phyloP scores from a whole-genome alignment of 257 asterid species.

The Solanum tarapatanum region DNA sequence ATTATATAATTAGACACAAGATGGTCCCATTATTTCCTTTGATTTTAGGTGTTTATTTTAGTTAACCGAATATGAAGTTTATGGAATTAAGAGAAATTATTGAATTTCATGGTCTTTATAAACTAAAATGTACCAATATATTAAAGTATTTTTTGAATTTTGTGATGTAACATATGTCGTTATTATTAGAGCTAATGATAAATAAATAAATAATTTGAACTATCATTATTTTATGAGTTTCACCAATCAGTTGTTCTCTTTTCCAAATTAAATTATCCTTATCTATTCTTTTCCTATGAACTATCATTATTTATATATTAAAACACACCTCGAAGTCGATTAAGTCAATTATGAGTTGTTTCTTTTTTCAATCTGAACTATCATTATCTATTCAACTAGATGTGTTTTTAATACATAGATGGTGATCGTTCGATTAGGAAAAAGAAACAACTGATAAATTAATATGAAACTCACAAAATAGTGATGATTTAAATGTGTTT shows the following conservation, averaged over 20 bases:
- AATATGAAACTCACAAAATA: fast-evolving
- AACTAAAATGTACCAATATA: too few species aligned
- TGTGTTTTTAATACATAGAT: neutral
- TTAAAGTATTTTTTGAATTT: too few species aligned
- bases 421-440: fast-evolving
- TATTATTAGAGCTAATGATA: neutral
- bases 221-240: too few species aligned
- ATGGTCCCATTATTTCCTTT: neutral
- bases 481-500: fast-evolving
- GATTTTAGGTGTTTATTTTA: neutral
- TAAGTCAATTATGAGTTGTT: neutral
- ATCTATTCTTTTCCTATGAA: neutral
- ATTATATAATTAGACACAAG: neutral
- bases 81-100: neutral
- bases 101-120: too few species aligned
- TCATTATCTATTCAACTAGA: neutral
- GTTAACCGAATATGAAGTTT: too few species aligned
- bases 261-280: too few species aligned
- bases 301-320: fast-evolving
- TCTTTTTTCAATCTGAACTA: neutral
- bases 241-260: too few species aligned
- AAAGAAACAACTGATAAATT: neutral
- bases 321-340: fast-evolving
- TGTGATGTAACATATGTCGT: too few species aligned
- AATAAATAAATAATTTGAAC: too few species aligned